These are phyloP conservation scores for Chimonanthus salicifolius DNA, from an alignment of 164 flowering plant genomes.

Conservation along the genomic window DNA sequence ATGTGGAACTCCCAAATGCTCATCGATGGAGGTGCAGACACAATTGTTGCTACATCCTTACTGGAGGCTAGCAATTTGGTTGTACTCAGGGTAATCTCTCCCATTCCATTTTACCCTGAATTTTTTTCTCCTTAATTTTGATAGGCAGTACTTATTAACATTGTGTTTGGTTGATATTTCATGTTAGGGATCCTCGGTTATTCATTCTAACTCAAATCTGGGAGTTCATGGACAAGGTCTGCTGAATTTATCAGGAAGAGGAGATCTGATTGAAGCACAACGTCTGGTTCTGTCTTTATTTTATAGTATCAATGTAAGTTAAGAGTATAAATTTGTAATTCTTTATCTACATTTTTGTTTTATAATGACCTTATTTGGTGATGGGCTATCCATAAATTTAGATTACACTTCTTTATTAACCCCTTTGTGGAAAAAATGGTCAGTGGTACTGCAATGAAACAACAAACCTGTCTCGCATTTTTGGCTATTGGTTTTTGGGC, in stretches of 20 bases:
- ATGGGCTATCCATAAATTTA: no score
- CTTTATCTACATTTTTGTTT: no score
- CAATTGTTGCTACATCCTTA: slow-evolving; percentile 75
- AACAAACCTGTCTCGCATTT: no score
- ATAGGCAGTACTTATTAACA: no score
- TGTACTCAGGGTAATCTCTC: slow-evolving; percentile 66
- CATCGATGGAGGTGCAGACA: slow-evolving; percentile 70
- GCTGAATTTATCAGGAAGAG: slow-evolving; percentile 88
- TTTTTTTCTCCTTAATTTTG: no score
- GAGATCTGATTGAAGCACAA: slow-evolving; percentile 87
- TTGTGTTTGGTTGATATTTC: slow-evolving; percentile 7
- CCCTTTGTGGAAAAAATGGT: no score
- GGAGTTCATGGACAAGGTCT: slow-evolving; percentile 98
- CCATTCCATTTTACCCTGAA: background rate
- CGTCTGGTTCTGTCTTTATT: slow-evolving; percentile 84
- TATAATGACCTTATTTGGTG: no score
- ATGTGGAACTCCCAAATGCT: slow-evolving; percentile 93
- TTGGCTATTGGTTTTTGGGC: no score
- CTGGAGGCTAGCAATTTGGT: slow-evolving; percentile 91
- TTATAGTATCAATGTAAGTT: slow-evolving; percentile 84
- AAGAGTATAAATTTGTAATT: slow-evolving; percentile 1
- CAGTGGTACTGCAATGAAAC: no score
- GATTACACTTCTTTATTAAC: no score
- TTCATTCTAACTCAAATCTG: slow-evolving; percentile 92
- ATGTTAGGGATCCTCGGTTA: slow-evolving; percentile 75